Evolutionary conservation across 2,329 filamentous ascomycete genomes (phyloP).

Genomic region (Graphiopsis chlorocephala): DNA sequence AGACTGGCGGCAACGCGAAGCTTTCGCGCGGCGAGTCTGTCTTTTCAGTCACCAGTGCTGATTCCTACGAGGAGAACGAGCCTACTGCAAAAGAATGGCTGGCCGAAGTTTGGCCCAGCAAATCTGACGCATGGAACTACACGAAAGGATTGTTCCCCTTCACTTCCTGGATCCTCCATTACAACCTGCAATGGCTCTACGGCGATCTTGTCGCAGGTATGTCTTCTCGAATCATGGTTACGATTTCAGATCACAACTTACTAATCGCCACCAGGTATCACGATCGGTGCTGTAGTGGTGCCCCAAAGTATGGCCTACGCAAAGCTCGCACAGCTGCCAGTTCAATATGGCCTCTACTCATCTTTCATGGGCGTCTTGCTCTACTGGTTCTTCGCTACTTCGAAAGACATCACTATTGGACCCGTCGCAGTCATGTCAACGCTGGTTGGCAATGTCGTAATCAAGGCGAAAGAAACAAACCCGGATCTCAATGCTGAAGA

Average conservation of each 20-base stretch:
- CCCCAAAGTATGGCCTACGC: slow-evolving; percentile 97
- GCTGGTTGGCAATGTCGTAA: slow-evolving; percentile 77
- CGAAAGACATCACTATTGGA: slow-evolving; percentile 97
- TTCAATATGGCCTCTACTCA: slow-evolving; percentile 85
- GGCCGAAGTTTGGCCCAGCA: slow-evolving; percentile 58
- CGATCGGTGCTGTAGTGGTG: slow-evolving; percentile 78
- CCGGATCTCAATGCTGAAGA: slow-evolving; percentile 61
- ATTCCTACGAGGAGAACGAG: slow-evolving; percentile 79
- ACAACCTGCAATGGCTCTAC: slow-evolving; percentile 84
- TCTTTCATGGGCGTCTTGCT: slow-evolving; percentile 93
- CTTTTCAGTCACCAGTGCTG: slow-evolving; percentile 68
- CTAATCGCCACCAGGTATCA: slow-evolving; percentile 52
- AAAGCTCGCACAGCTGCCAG: slow-evolving; percentile 71
- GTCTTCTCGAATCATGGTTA: slow-evolving; percentile 28
- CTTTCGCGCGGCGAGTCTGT: slow-evolving; percentile 76
- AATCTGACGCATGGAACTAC: slow-evolving; percentile 58
- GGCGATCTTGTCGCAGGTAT: slow-evolving; percentile 86
- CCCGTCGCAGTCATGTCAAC: slow-evolving; percentile 95
- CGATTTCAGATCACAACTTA: neutral
- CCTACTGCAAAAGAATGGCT: slow-evolving; percentile 76
- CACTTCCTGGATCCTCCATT: slow-evolving; percentile 78
- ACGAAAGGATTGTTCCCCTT: slow-evolving; percentile 78
- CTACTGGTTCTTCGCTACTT: slow-evolving; percentile 98
- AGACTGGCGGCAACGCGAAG: slow-evolving; percentile 53
- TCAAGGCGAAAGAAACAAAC: slow-evolving; percentile 56